Conservation (phyloP, 2,329 filamentous ascomycete genomes). For the Stromatinia cepivora region DNA sequence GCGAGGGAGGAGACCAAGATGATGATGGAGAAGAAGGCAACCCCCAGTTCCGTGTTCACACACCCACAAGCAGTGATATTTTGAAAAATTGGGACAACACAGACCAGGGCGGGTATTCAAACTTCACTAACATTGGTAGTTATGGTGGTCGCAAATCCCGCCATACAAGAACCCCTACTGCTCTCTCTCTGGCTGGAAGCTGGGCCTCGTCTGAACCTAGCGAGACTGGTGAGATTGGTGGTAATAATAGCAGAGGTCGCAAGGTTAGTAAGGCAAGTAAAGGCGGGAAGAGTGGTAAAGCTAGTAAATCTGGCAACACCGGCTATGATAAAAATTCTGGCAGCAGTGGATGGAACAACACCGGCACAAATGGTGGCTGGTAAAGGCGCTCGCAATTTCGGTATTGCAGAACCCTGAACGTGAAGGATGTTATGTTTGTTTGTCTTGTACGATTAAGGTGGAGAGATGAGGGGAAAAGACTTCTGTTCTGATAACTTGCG, state of each 20-base stretch:
- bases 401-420: not conserved
- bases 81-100: not conserved
- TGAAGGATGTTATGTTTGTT: too few relatives aligned
- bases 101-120: not conserved
- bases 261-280: not conserved
- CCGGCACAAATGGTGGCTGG: slow-evolving; percentile 1
- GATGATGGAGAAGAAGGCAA: slow-evolving; percentile 9
- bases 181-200: slow-evolving; percentile 12
- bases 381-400: not conserved
- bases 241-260: not conserved
- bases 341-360: slow-evolving; percentile 2
- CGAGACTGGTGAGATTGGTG: not conserved
- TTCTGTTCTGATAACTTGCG: not conserved
- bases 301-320: not conserved
- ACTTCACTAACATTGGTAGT: not conserved
- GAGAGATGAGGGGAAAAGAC: not conserved
- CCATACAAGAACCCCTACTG: slow-evolving; percentile 5
- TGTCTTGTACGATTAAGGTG: not conserved
- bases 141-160: not conserved
- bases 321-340: not conserved
- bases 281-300: not conserved
- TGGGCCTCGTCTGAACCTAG: not conserved
- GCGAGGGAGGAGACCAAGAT: slow-evolving; percentile 7
- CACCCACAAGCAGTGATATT: slow-evolving; percentile 14
- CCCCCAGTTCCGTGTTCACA: not conserved